Evolutionary conservation across 257 asterid genomes (phyloP).

Genomic region (Rauvolfia tetraphylla): DNA sequence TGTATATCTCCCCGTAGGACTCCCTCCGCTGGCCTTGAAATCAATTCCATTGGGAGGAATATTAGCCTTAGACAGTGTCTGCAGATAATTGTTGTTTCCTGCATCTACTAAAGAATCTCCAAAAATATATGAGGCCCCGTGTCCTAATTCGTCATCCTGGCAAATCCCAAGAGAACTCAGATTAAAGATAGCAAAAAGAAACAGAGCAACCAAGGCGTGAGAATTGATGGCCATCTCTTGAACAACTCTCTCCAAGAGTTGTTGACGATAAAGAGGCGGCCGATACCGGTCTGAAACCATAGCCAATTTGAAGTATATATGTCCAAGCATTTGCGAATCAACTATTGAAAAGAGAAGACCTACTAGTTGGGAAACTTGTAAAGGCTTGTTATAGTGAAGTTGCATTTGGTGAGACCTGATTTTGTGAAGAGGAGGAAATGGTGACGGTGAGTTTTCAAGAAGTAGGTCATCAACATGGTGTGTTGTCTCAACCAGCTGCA

Average conservation of each 20-base stretch:
- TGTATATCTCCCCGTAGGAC: slow-evolving; percentile 81
- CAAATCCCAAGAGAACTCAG: slow-evolving; percentile 23
- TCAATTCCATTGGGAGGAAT: slow-evolving; percentile 76
- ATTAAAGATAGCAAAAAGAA: slow-evolving; percentile 25
- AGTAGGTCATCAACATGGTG: slow-evolving; percentile 55
- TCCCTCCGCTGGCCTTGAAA: slow-evolving; percentile 76
- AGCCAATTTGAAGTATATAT: slow-evolving; percentile 21
- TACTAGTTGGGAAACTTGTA: slow-evolving; percentile 38
- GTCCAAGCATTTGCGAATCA: background rate
- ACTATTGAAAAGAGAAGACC: background rate
- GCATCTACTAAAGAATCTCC: slow-evolving; percentile 97
- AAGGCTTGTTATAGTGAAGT: slow-evolving; percentile 24
- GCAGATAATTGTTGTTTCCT: slow-evolving; percentile 78
- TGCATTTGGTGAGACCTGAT: slow-evolving; percentile 53
- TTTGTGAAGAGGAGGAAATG: slow-evolving; percentile 1
- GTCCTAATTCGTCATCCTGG: slow-evolving; percentile 37
- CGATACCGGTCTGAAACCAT: background rate
- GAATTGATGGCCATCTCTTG: slow-evolving; percentile 35
- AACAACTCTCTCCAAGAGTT: background rate
- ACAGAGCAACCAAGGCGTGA: slow-evolving; percentile 17
- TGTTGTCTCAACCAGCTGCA: slow-evolving; percentile 45
- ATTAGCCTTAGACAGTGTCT: slow-evolving; percentile 70
- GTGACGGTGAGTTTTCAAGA: slow-evolving; percentile 27
- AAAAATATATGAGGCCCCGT: slow-evolving; percentile 72
- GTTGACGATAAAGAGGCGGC: background rate